Evolutionary conservation across 192 early-diverging fungal genomes (phyloP).

Genomic region (Allomyces arbusculus): DNA sequence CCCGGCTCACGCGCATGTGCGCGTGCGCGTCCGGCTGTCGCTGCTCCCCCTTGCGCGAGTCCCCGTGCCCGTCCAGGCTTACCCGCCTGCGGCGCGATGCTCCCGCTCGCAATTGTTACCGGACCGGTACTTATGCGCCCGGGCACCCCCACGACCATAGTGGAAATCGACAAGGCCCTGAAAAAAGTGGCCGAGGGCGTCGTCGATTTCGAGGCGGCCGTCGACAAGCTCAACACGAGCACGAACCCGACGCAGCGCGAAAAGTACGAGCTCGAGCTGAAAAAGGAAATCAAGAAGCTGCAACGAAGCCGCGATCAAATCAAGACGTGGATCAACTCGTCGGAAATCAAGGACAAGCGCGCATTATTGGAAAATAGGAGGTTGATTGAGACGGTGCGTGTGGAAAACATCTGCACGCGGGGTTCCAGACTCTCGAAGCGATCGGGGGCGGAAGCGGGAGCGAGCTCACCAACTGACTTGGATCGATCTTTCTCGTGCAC

Average conservation of each 20-base stretch:
- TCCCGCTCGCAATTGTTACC: no score
- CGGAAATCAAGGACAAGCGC: conserved; percentile 94
- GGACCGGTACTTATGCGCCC: no score
- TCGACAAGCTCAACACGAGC: conserved; percentile 66
- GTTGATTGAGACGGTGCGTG: conserved; percentile 62
- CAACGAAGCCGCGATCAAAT: conserved; percentile 93
- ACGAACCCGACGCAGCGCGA: conserved; percentile 80
- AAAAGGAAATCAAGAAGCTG: conserved; percentile 98
- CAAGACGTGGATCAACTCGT: conserved; percentile 84
- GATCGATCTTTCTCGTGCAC: background rate
- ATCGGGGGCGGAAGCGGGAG: no score
- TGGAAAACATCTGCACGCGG: no score
- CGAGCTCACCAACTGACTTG: background rate
- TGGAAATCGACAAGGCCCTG: conserved; percentile 85
- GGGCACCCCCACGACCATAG: conserved; percentile 14
- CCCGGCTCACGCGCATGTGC: no score
- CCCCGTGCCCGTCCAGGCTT: no score
- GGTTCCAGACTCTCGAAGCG: no score
- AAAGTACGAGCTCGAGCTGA: conserved; percentile 86
- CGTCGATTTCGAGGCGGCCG: conserved; percentile 77
- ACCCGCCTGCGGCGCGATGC: no score
- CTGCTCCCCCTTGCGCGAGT: no score
- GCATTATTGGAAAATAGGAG: conserved; percentile 73
- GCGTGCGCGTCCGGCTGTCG: no score
- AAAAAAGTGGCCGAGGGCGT: conserved; percentile 93